Conservation (phyloP, 1,139 yeast species). For the Taphrina deformans region DNA sequence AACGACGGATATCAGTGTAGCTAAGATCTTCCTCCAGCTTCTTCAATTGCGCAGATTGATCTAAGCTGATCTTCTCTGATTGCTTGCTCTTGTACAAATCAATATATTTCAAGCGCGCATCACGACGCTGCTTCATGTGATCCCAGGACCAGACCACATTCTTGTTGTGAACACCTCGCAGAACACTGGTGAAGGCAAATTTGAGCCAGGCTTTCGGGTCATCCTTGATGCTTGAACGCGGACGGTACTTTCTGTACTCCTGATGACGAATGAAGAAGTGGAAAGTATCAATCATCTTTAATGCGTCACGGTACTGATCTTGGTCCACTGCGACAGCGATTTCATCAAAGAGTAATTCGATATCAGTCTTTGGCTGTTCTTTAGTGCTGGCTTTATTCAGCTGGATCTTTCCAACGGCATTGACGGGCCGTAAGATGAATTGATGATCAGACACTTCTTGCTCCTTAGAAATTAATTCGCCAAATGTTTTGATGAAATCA, state of each 20-base stretch:
- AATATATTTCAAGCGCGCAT: constrained; percentile 70
- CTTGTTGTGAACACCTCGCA: constrained; percentile 75
- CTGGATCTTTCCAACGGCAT: constrained; percentile 81
- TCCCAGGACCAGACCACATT: constrained; percentile 90
- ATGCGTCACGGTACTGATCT: constrained; percentile 75
- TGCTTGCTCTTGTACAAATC: constrained; percentile 64
- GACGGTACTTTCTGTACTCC: constrained; percentile 71
- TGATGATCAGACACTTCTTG: constrained; percentile 50
- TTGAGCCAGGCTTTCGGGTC: constrained; percentile 79
- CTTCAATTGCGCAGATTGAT: constrained; percentile 51
- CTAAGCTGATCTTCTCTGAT: constrained; percentile 41
- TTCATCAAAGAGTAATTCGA: constrained; percentile 69
- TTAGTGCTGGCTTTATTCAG: constrained; percentile 77
- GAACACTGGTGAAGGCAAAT: constrained; percentile 72
- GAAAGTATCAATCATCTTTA: constrained; percentile 78
- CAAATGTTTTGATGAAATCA: constrained; percentile 39
- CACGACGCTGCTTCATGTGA: constrained; percentile 66
- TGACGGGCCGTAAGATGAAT: constrained; percentile 79
- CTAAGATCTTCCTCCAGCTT: constrained; percentile 60
- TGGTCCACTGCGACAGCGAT: constrained; percentile 82
- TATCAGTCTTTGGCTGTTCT: constrained; percentile 67
- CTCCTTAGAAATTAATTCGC: constrained; percentile 42
- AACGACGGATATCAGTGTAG: constrained; percentile 80
- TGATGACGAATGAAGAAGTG: constrained; percentile 76
- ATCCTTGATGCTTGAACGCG: constrained; percentile 56